phyloP scores from a whole-genome alignment of 2,329 filamentous ascomycete species.

The Sphaerulina populicola region DNA sequence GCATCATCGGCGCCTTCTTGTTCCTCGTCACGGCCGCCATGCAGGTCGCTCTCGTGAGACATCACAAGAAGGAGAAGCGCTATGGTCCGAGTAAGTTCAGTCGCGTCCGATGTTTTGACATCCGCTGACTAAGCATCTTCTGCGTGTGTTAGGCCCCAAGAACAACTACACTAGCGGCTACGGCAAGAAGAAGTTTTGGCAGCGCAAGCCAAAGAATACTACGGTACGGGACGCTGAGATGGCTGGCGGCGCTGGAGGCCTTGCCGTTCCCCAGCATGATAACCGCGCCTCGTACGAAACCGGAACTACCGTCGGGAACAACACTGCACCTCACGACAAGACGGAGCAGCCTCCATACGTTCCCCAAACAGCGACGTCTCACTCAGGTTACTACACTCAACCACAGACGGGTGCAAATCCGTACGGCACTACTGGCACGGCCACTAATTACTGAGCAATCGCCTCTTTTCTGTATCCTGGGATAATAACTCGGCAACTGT shows the following conservation, averaged over 20 bases:
- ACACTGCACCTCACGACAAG: constrained; percentile 25
- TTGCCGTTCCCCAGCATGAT: constrained; percentile 28
- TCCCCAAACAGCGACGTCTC: constrained; percentile 23
- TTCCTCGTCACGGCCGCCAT: constrained; percentile 65
- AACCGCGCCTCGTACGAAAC: constrained; percentile 44
- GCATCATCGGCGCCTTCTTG: constrained; percentile 70
- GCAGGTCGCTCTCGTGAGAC: constrained; percentile 59
- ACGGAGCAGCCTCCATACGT: constrained; percentile 24
- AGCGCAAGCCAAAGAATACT: constrained; percentile 31
- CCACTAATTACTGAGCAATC: constrained; percentile 27
- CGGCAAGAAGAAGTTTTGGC: constrained; percentile 35
- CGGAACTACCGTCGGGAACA: constrained; percentile 39
- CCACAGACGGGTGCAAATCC: constrained; percentile 31
- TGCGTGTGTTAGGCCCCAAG: constrained; percentile 37
- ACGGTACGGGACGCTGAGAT: constrained; percentile 40
- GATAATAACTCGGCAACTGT: too few relatives aligned
- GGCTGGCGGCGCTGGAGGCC: constrained; percentile 26
- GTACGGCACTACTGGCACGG: constrained; percentile 29
- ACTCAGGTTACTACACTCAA: constrained; percentile 41
- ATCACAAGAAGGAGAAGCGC: constrained; percentile 66
- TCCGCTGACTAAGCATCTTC: too few relatives aligned
- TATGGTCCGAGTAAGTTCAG: constrained; percentile 46
- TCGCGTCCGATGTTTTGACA: too few relatives aligned
- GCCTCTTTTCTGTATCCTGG: not conserved
- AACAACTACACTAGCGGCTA: constrained; percentile 61